These are phyloP conservation scores for Hypseocharis bilobata DNA, from an alignment of 441 rosid species.

Conservation along the genomic window DNA sequence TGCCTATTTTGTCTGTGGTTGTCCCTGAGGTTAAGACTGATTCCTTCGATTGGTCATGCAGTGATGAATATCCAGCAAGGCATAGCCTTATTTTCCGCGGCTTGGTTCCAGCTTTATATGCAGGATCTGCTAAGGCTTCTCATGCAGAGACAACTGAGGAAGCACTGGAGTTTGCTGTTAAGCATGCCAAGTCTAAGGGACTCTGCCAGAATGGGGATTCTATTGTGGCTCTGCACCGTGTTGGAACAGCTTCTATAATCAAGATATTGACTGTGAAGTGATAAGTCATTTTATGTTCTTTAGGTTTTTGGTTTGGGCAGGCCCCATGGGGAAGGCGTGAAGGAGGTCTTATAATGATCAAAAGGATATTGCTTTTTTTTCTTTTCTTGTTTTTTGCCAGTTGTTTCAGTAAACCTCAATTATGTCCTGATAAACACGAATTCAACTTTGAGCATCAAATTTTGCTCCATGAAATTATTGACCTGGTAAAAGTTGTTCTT, in stretches of 20 bases:
- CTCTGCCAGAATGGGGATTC: conserved; percentile 75
- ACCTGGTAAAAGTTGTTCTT: not conserved
- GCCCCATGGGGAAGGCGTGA: not conserved
- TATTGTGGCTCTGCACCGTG: conserved; percentile 70
- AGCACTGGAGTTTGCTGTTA: conserved; percentile 62
- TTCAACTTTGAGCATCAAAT: not conserved
- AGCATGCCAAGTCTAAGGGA: conserved; percentile 50
- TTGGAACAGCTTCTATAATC: conserved; percentile 76
- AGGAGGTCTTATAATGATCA: not conserved
- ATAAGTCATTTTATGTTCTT: conserved; percentile 7
- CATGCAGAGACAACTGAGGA: conserved; percentile 80
- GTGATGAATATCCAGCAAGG: conserved; percentile 80
- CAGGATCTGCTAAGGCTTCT: conserved; percentile 81
- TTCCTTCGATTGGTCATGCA: conserved; percentile 82
- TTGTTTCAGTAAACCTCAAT: not conserved
- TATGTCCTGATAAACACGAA: not conserved
- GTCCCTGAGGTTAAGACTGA: conserved; percentile 78
- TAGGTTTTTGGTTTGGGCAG: not conserved
- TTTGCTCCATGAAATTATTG: not conserved
- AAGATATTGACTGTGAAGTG: conserved; percentile 73
- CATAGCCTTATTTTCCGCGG: conserved; percentile 80
- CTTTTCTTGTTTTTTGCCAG: not conserved
- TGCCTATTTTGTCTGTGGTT: conserved; percentile 75
- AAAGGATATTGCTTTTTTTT: not conserved
- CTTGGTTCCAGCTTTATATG: conserved; percentile 57